Base-by-base conservation (phyloP, 257 asterid genomes). In the Jacaranda copaia region DNA sequence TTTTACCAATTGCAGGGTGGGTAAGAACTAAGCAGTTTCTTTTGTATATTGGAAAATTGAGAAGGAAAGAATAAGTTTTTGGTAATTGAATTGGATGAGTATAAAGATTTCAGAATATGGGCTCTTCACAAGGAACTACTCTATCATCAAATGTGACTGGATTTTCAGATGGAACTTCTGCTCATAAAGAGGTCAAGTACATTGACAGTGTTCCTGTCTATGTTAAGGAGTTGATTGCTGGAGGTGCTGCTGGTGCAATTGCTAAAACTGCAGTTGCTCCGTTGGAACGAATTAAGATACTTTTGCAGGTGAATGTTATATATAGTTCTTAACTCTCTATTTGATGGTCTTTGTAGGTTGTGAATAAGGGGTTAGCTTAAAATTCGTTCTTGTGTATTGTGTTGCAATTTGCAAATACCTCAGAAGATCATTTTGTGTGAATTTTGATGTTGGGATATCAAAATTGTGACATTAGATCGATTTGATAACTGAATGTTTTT, bases 221-320 rank as follows among this genome's bases (percentile, higher is more conserved):
- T 83, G 98, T 88, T 32, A 96, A 90, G 87, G 99, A 96, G 87
- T 81, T 96, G 80, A 96, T 96, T 81, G 97, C 99, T 74, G 99
- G 99, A 18, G 99, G 98, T 48, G 87, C 97, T 16, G 98, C 99
- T 52, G 99, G 99, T 43, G 99, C 92, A 12, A 59, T 93, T 77
- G 95, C 99, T 38, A 96, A 96, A 83, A 93, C 99, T 20, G 91
- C 87, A 0, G 96, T 96, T 83, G 98, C 99, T 73, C 99, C 99
- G 0, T 81, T 96, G 79, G 99, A 96, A 73, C 91, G 98, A 49
- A 89, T 82, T 16, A 96, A 96, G 71, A 96, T 96, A 82, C 99
- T 96, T 80, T 77, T 96, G 82, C 99, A 96, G 99, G 99, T 91
- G 72, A 80, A 58, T 43, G 49, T 57, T 12, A 46, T 53, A 15